Base-by-base conservation (phyloP, 75 land plant genomes). In the Picea glauca region DNA sequence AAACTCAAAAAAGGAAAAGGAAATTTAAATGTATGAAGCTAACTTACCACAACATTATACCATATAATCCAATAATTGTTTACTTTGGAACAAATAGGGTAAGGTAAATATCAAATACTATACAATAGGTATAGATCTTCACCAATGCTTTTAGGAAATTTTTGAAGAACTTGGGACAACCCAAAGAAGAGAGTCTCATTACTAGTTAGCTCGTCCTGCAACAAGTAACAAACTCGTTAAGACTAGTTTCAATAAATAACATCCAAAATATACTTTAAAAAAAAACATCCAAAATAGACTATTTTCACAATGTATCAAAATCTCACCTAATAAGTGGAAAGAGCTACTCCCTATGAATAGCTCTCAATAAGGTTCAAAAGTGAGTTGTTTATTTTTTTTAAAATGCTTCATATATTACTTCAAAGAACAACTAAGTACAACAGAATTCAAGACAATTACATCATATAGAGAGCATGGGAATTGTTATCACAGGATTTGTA, bases 71-170 rank as follows among this genome's bases (percentile, higher is more conserved):
- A 13, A 46, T 8, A n/a, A n/a, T 5, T 2, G 23, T 70, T 70
- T 32, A 40, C 18, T 40, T 9, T 70, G 21, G 50, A 21, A 40
- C n/a, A 70, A n/a, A 50, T 50, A 40, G 56, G 11, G 12, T 50
- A 50, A 43, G 3, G 50, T 1, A 43, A 35, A 54, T 46, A 38
- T 13, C 21, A 21, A 62, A 61, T 2, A 58, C 0, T 63, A 80
- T n/a, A 58, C 84, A 70, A 18, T 9, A 40, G 7, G 33, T 62
- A n/a, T 30, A 65, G 13, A 31, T 76, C 21, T 57, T 73, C 74
- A 97, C 99, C 99, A 66, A 93, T 94, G 85, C 94, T 96, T 72
- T 93, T 95, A 60, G 99, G 99, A 81, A 97, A 94, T 81, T 94
- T 97, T 32, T 88, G 87, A 43, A 97, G 88, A 64, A 85, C 96